Evolutionary conservation across 768 basidiomycete species (phyloP), one percentile per base, ranked within the genome.

Genomic region (Mycena olivaceomarginata): DNA sequence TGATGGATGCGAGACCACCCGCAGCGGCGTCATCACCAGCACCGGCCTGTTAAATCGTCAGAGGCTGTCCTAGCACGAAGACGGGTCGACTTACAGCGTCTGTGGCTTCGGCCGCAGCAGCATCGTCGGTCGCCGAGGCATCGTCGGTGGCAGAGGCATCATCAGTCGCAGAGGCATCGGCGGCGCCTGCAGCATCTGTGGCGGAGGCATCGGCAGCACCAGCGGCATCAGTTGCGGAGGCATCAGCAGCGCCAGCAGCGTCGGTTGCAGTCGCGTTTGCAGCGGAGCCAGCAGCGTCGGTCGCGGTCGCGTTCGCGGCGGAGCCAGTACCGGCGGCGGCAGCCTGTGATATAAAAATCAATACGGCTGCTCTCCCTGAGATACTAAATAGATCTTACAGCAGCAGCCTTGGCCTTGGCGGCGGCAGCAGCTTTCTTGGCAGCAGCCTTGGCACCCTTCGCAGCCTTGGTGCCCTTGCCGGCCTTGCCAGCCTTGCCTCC

Each of bases 381-480:
- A 53, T 1, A 25, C 13, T 39, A 4, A 40, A 3, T 2, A 40
- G 13, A 51, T n/a, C 70, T 25, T 48, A 45, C 65, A 48, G 48
- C 72, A 15, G 57, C 69, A 15, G 67, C 67, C 25, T 46, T 48
- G 20, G 70, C 69, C n/a, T 67, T 67, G 31, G 31, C 31, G 31
- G 31, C 31, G 31, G 31, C 31, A 0, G 60, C 76, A 5, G 51
- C 60, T 40, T 71, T 72, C 7, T 31, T 31, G 48, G 48, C 45
- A 2, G 64, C 75, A 16, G 69, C 67, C 25, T 53, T 48, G 3
- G 60, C 76, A 5, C 40, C 60, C 41, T 71, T 72, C 7, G 56
- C 41, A 5, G 37, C 63, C 57, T 72, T 72, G 15, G 7, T 20
- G 62, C 37, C 48, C 45, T 67, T 67, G 10, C 64, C 62, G 40